These are phyloP conservation scores for Pochonia chlamydosporia DNA, from an alignment of 2,329 filamentous ascomycete genomes.

Conservation along the genomic window DNA sequence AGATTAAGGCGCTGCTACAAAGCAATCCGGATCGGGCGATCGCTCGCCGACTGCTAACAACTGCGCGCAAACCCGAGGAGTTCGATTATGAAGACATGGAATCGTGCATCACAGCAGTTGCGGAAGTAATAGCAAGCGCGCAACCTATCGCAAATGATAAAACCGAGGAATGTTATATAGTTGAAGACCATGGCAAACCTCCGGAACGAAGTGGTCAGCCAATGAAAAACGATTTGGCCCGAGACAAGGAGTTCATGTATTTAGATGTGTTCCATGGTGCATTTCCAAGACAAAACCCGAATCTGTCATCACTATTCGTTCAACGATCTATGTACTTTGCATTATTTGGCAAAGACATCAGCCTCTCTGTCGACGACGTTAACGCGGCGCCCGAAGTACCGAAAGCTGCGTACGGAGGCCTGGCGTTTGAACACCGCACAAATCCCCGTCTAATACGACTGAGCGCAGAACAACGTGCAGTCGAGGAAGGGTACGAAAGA, in stretches of 20 bases:
- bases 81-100: background rate
- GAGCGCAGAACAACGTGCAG: background rate
- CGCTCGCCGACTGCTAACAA: slow-evolving; percentile 3
- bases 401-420: background rate
- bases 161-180: background rate
- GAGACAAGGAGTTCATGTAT: background rate
- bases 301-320: background rate
- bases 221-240: background rate
- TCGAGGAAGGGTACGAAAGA: background rate
- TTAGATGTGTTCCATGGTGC: background rate
- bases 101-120: background rate
- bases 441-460: background rate
- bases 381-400: background rate
- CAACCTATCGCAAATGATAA: background rate
- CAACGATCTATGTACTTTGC: background rate
- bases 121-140: background rate
- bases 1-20: slow-evolving; percentile 7
- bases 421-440: background rate
- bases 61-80: background rate
- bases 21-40: slow-evolving; percentile 7
- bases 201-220: background rate
- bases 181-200: background rate
- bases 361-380: background rate
- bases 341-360: background rate
- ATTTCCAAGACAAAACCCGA: background rate